phyloP scores from a whole-genome alignment of 805 yeast species.

The Candida lessepsii region DNA sequence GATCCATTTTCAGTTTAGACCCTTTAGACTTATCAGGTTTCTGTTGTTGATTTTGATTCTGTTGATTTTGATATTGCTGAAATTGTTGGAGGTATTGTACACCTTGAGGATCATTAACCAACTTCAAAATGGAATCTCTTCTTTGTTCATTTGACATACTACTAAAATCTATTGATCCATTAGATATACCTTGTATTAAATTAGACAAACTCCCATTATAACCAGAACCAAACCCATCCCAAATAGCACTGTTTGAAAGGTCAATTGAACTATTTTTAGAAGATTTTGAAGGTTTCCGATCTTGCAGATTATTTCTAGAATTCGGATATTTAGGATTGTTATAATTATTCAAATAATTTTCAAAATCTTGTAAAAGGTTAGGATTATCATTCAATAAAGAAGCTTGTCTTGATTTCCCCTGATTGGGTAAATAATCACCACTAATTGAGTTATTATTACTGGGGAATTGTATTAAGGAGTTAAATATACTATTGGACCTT shows the following conservation, averaged over 20 bases:
- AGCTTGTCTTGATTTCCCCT: constrained; percentile 18
- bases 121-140: constrained; percentile 38
- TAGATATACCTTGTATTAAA: constrained; percentile 32
- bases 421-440: constrained; percentile 19
- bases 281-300: constrained; percentile 19
- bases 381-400: constrained; percentile 17
- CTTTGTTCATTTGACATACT: constrained; percentile 41
- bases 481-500: constrained; percentile 40
- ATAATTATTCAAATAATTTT: constrained; percentile 23
- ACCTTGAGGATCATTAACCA: constrained; percentile 30
- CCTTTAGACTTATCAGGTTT: constrained; percentile 9
- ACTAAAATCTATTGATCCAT: constrained; percentile 38
- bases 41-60: constrained; percentile 7
- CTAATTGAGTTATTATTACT: constrained; percentile 32
- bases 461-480: constrained; percentile 40
- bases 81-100: constrained; percentile 12
- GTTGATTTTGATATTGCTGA: constrained; percentile 8
- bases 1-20: constrained; percentile 8
- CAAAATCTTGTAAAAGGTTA: constrained; percentile 30
- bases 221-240: constrained; percentile 23
- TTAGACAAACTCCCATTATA: constrained; percentile 27
- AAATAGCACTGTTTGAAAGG: constrained; percentile 18
- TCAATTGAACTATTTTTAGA: constrained; percentile 29
- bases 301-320: constrained; percentile 18
- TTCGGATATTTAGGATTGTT: constrained; percentile 9